Evolutionary conservation across 257 asterid species (phyloP), one percentile per base, ranked within the genome.

Genomic region (Cinchona pubescens): DNA sequence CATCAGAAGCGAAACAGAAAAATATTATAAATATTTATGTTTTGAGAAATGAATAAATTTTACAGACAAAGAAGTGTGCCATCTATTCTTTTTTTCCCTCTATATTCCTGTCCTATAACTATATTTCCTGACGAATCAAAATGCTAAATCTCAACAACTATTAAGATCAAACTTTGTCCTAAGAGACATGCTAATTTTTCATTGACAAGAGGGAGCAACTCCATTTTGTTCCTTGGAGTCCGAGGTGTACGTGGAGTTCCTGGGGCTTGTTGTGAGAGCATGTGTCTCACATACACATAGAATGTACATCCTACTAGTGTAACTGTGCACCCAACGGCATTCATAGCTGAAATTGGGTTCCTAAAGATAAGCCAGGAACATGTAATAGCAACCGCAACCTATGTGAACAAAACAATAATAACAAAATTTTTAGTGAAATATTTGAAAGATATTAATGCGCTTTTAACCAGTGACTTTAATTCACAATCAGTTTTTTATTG

Each of bases 341-440:
- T 94, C 96, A 90, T 82, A 73, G 79, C 60, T 12, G 98, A 89
- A 72, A 94, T 92, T 27, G 98, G 98, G 77, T 94, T 94, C 35
- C 85, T 84, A 80, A 94, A 94, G 34, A 94, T 90, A 70, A 94
- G 82, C 98, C 98, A 94, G 40, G 98, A 94, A 82, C 89, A 90
- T 19, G 97, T 88, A 62, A 94, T 90, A 19, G 98, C 97, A 55
- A 94, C 98, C 1, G 98, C 97, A 75, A 94, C 98, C 98, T 94
- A 81, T 43, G 53, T 72, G 38, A 34, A 48, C 30, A 72, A 51
- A 9, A 55, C 19, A 48, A 14, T 32, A 35, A 16, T 48, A 37
- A 37, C 11, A 67, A 7, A 21, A n/a, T 43, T 76, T 23, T 42
- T 4, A 64, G 66, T 48, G 42, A 71, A 70, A 15, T 8, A 3